Evolutionary conservation across 106 monocot genomes (phyloP), one percentile per base, ranked within the genome.

Genomic region (Hemerocallis citrina): DNA sequence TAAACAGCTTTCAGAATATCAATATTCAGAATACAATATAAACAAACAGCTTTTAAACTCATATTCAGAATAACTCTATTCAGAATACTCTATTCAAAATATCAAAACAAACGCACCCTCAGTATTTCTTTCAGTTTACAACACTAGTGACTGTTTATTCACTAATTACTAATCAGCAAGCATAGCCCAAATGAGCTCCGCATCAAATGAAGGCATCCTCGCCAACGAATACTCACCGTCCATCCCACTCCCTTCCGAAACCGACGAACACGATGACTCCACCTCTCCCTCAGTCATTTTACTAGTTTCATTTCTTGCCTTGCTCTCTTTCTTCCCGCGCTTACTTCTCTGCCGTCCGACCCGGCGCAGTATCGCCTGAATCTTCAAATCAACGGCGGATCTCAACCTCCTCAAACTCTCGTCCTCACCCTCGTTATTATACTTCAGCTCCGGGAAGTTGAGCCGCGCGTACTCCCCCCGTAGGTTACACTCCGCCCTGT

Each of bases 381-480:
- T 93, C 68, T 93, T 86, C 11, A 81, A 69, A 47, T 93, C 92
- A 12, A 93, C 87, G 36, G 79, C 68, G 36, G 74, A 63, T 17
- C 74, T 45, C 30, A 93, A 63, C 5, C 66, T 68, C 16, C 64
- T 49, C 44, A 86, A 67, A 21, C 43, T 37, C 25, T 73, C 73
- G 11, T 74, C 71, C 22, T 15, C 49, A 49, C 15, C 49, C 5
- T 72, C 16, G 2, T 19, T 63, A 43, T 43, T 66, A 39, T 43
- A 43, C 38, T 16, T 34, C 39, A 89, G 43, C 14, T 45, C 43
- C 3, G 91, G 91, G 74, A 91, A 91, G 72, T 91, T 91, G 70
- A 91, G 77, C 34, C 82, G 57, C 5, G 91, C 91, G 71, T 91
- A 86, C 79, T 88, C 83, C 6, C 88, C 89, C 15, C 92, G 82